Evolutionary conservation across 768 basidiomycete species (phyloP).

Genomic region (Gautieria morchelliformis): DNA sequence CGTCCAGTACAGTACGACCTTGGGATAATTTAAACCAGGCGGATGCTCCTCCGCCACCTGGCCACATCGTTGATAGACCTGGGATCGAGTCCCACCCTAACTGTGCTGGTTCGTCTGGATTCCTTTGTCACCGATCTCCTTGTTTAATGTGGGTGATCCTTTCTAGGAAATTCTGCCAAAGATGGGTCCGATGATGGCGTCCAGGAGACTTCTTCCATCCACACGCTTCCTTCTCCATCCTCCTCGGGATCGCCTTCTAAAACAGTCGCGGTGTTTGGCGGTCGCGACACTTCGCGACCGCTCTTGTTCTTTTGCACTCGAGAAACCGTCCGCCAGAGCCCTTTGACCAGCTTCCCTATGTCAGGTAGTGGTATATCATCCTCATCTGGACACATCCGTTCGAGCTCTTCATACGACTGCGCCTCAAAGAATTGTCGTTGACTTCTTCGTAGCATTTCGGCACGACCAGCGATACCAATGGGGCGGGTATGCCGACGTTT

Average conservation of each 20-base stretch:
- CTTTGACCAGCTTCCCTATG: slow-evolving; percentile 7
- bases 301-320: background rate
- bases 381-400: background rate
- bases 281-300: background rate
- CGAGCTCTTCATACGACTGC: background rate
- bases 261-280: background rate
- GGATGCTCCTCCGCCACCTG: too few species aligned
- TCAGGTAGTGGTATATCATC: slow-evolving; percentile 4
- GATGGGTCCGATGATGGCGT: background rate
- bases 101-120: too few species aligned
- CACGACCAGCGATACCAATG: slow-evolving; percentile 27
- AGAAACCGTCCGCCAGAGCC: slow-evolving; percentile 2
- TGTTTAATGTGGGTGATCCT: too few species aligned
- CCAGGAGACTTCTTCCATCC: background rate
- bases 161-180: too few species aligned
- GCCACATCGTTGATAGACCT: too few species aligned
- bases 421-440: background rate
- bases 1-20: too few species aligned
- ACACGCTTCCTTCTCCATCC: background rate
- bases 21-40: too few species aligned
- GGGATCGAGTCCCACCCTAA: too few species aligned
- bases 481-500: slow-evolving; percentile 21
- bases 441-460: background rate
- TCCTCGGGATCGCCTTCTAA: background rate
- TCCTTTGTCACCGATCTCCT: too few species aligned